Base-by-base conservation (phyloP, 2,329 filamentous ascomycete genomes). In the Colletotrichum salicis region DNA sequence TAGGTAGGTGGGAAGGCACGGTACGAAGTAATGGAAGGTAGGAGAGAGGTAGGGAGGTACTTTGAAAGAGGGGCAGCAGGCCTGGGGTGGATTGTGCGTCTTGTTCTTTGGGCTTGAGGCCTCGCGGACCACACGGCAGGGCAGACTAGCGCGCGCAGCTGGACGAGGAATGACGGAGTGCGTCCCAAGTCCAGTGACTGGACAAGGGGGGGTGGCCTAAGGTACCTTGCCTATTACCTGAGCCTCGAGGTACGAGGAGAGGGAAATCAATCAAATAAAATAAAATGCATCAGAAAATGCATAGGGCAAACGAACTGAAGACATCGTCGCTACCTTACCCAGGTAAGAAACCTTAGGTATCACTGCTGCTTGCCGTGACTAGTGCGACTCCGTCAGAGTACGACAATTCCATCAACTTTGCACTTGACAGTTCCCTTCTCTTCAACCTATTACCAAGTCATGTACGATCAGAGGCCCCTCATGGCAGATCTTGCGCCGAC, bases 151-250 rank as follows among this genome's bases (percentile, higher is more conserved):
- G 65, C 54, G 65, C 54, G 69, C 69, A 71, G 65, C 69, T 71
- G 69, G 65, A 55, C 65, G 60, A 71, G 69, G 55, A 69, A 71
- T 71, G 69, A 71, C 69, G 69, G 69, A 71, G 69, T 71, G 59
- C 55, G 59, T 71, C 69, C 65, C 69, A 71, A 71, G 54, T 71
- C 64, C 65, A 59, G 59, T 51, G 29, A 45, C 58, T 33, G 22
- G 52, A 7, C 31, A 67, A 67, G 35, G 31, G 48, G 33, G 8
- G 13, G 45, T 29, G 19, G 15, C 41, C 41, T 48, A 45, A 41
- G 13, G 13, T 41, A 41, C 37, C 37, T 41, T 41, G 2, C 37
- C 19, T 41, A 19, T 41, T 19, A 8, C 37, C 15, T 41, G 37
- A 19, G 37, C 15, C 37, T 41, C 19, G 41, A 22, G 19, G 19